Base-by-base conservation (phyloP, 345 rosid species). In the Pseudoturritis turrita region DNA sequence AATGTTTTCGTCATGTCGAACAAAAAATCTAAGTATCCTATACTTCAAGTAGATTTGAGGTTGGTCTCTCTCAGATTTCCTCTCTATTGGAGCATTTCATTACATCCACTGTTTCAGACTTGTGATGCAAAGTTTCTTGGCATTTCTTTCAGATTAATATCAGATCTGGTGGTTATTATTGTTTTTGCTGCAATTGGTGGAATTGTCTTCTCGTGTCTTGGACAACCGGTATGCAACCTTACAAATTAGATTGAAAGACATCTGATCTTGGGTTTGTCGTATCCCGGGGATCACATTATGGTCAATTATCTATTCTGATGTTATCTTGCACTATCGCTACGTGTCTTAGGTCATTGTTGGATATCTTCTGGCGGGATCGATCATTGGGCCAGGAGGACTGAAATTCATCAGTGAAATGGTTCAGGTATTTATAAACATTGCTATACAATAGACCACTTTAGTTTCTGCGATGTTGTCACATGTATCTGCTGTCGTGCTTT, bases 141-240 rank as follows among this genome's bases (percentile, higher is more conserved):
- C 72, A 46, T 63, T 66, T 53, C 14, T 22, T 52, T 74, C 91
- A 95, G 99, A 82, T 83, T 95, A 75, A 95, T 95, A 69, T 95
- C 98, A 63, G 98, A 96, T 83, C 78, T 96, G 83, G 99, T 90
- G 79, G 96, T 92, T 45, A 82, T 86, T 84, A 92, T 92, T 59
- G 98, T 96, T 85, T 96, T 92, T 83, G 99, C 97, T 72, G 98
- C 99, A 11, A 86, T 92, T 71, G 99, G 97, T 72, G 99, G 99
- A 77, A 96, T 96, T 56, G 26, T 89, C 70, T 92, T 89, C 81
- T 91, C 99, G 14, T 89, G 96, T 66, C 81, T 96, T 79, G 99
- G 99, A 67, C 98, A 96, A 80, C 98, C 99, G 81, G 98, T 95
- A 68, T 78, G 97, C 44, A 65, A n/a, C 35, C 25, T 56, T 64